Evolutionary conservation across 2,329 filamentous ascomycete genomes (phyloP).

Genomic region (Pseudopyricularia cyperi): DNA sequence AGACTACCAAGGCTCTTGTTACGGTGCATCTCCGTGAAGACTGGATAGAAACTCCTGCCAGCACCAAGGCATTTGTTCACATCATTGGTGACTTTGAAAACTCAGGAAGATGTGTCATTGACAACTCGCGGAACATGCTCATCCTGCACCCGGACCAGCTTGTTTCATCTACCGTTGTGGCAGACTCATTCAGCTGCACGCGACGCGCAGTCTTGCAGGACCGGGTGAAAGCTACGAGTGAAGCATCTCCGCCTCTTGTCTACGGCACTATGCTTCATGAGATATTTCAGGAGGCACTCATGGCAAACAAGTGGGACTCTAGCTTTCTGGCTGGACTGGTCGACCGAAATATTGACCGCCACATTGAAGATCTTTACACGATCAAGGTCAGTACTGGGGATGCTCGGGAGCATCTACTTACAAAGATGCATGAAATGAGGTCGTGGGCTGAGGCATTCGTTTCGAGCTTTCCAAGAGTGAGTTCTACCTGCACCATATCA

Average conservation of each 20-base stretch:
- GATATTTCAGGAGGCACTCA: conserved; percentile 82
- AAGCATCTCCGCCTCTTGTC: conserved; percentile 66
- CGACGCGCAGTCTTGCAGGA: conserved; percentile 89
- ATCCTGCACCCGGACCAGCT: conserved; percentile 92
- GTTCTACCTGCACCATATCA: conserved; percentile 30
- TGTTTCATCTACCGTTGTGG: conserved; percentile 86
- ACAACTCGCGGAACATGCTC: conserved; percentile 71
- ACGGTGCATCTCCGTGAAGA: conserved; percentile 69
- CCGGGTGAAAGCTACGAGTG: conserved; percentile 79
- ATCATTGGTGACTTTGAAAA: conserved; percentile 66
- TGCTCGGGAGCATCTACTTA: conserved; percentile 66
- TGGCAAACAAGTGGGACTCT: conserved; percentile 68
- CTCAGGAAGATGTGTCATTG: conserved; percentile 63
- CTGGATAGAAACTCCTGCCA: conserved; percentile 67
- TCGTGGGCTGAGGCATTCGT: conserved; percentile 79
- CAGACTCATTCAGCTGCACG: conserved; percentile 89
- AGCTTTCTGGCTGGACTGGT: conserved; percentile 55
- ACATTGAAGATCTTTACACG: conserved; percentile 81
- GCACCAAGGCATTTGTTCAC: conserved; percentile 65
- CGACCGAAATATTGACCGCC: conserved; percentile 54
- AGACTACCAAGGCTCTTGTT: conserved; percentile 52
- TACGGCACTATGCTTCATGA: conserved; percentile 93
- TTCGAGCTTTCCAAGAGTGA: conserved; percentile 45
- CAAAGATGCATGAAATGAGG: conserved; percentile 71
- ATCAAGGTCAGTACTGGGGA: conserved; percentile 64